phyloP scores from a whole-genome alignment of 768 basidiomycete genomes.

The Termitomyces sp. region DNA sequence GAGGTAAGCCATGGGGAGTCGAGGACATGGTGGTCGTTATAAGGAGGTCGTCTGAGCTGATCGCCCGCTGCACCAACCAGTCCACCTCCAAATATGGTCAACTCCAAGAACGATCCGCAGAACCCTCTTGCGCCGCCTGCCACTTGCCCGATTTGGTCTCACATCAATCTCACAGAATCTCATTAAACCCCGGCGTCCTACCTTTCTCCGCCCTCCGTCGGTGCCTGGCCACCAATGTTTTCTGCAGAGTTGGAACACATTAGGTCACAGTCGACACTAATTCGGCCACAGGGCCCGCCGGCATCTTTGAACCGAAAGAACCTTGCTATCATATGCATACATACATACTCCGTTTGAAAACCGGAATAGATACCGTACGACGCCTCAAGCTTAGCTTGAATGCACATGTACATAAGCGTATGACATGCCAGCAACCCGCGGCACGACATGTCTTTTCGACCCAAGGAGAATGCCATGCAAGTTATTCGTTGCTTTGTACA shows the following conservation, averaged over 20 bases:
- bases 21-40: too few species aligned
- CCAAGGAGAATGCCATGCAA: too few species aligned
- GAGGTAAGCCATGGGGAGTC: constrained; percentile 2
- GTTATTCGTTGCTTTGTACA: too few species aligned
- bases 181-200: constrained; percentile 2
- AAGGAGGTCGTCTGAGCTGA: too few species aligned
- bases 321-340: too few species aligned
- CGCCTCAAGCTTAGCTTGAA: too few species aligned
- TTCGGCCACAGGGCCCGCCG: background rate
- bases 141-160: constrained; percentile 6
- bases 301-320: background rate
- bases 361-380: background rate
- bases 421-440: too few species aligned
- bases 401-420: too few species aligned
- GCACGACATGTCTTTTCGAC: too few species aligned
- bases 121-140: constrained; percentile 14
- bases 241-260: too few species aligned
- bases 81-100: constrained; percentile 1
- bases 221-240: background rate
- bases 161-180: background rate
- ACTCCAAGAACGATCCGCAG: constrained; percentile 20
- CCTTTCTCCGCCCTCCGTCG: background rate
- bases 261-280: too few species aligned
- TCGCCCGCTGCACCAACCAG: too few species aligned
- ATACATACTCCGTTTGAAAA: background rate